phyloP scores from a whole-genome alignment of 2,329 filamentous ascomycete species.

The Elsinoe fawcettii region DNA sequence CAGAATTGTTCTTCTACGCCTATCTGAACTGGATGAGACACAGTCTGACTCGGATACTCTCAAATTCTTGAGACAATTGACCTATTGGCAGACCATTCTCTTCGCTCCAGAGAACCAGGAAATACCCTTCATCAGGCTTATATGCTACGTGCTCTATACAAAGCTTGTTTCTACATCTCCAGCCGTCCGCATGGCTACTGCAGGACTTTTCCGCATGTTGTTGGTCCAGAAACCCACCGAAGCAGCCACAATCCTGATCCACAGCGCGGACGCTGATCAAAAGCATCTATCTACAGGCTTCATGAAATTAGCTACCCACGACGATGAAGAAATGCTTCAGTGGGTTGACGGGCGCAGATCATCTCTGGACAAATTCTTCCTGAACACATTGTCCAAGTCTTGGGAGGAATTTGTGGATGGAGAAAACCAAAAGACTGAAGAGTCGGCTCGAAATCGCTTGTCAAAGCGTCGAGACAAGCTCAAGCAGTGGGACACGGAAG shows the following conservation, averaged over 20 bases:
- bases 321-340: slow-evolving; percentile 76
- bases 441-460: slow-evolving; percentile 63
- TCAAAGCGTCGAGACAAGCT: slow-evolving; percentile 74
- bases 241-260: slow-evolving; percentile 63
- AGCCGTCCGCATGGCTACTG: slow-evolving; percentile 64
- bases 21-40: slow-evolving; percentile 73
- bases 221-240: slow-evolving; percentile 89
- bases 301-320: slow-evolving; percentile 74
- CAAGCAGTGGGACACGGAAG: slow-evolving; percentile 68
- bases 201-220: slow-evolving; percentile 82
- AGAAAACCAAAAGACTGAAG: slow-evolving; percentile 74
- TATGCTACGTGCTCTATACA: slow-evolving; percentile 89
- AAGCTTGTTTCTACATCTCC: slow-evolving; percentile 68
- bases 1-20: slow-evolving; percentile 66
- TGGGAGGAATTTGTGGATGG: slow-evolving; percentile 83
- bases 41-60: slow-evolving; percentile 56
- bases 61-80: slow-evolving; percentile 71
- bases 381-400: slow-evolving; percentile 66
- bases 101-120: slow-evolving; percentile 70
- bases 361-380: slow-evolving; percentile 74
- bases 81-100: slow-evolving; percentile 93
- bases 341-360: slow-evolving; percentile 81
- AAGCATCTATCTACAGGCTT: slow-evolving; percentile 67
- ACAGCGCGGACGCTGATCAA: slow-evolving; percentile 63
- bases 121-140: slow-evolving; percentile 71